Evolutionary conservation across 176 grass and related monocot species (phyloP).

Genomic region (Triticum urartu): DNA sequence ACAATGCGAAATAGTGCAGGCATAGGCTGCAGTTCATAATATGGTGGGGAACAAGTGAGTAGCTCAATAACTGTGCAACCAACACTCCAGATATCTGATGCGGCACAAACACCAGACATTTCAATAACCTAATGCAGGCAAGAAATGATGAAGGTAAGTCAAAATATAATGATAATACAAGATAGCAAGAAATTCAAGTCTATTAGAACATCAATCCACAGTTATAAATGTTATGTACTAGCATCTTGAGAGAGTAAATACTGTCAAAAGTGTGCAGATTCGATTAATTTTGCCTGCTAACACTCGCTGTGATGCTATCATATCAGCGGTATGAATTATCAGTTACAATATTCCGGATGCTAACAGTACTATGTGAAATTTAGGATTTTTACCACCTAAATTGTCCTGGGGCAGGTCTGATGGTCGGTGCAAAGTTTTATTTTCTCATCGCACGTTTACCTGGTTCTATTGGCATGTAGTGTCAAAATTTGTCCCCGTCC

Average conservation of each 20-base stretch:
- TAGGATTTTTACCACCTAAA: not conserved
- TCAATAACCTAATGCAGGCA: conserved; percentile 77
- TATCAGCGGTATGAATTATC: not conserved
- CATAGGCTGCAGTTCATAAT: conserved; percentile 99
- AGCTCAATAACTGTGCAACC: conserved; percentile 98
- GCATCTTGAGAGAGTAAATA: not conserved
- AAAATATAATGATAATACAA: not conserved
- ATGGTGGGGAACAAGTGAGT: conserved; percentile 92
- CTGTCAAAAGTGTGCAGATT: not conserved
- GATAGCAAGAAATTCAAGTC: not conserved
- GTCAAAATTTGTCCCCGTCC: not conserved
- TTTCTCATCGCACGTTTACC: not conserved
- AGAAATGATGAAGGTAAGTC: conserved; percentile 1
- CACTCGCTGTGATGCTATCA: not conserved
- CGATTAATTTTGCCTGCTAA: conserved; percentile 24
- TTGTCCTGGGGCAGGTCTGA: not conserved
- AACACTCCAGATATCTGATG: conserved; percentile 99
- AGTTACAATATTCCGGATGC: not conserved
- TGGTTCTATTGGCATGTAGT: not conserved
- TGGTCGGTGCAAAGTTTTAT: not conserved
- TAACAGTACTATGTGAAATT: not conserved
- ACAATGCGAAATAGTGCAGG: conserved; percentile 99
- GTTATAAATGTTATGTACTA: not conserved
- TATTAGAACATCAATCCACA: not conserved
- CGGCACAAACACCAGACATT: conserved; percentile 97